Conservation (phyloP, 2,329 filamentous ascomycete genomes). For the Cladosporium sp. region DNA sequence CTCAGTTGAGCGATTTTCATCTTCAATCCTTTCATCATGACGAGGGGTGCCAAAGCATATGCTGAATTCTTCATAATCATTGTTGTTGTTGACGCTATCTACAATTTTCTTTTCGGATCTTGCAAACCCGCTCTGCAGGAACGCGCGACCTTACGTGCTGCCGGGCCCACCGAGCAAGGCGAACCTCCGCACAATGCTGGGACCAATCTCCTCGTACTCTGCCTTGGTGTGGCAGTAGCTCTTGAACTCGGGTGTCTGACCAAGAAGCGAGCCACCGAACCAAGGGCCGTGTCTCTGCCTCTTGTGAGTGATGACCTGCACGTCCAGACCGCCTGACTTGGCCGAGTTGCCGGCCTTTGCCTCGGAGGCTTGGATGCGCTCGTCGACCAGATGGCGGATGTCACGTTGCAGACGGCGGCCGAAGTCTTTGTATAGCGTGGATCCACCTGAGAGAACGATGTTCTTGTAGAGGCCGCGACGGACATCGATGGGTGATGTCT, state of each 20-base stretch:
- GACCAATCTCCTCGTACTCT: slow-evolving; percentile 92
- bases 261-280: slow-evolving; percentile 95
- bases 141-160: slow-evolving; percentile 59
- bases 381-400: slow-evolving; percentile 93
- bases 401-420: slow-evolving; percentile 93
- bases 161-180: slow-evolving; percentile 90
- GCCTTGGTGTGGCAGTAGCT: slow-evolving; percentile 88
- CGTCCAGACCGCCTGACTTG: slow-evolving; percentile 89
- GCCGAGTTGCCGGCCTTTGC: slow-evolving; percentile 80
- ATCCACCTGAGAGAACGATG: slow-evolving; percentile 95
- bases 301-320: slow-evolving; percentile 97
- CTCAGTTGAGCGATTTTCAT: neutral
- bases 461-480: slow-evolving; percentile 98
- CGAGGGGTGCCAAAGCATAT: neutral
- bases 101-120: neutral
- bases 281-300: slow-evolving; percentile 95
- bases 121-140: neutral
- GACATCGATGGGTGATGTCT: slow-evolving; percentile 96
- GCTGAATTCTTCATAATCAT: slow-evolving; percentile 5
- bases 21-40: neutral
- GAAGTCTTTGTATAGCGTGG: slow-evolving; percentile 98
- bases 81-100: slow-evolving; percentile 12
- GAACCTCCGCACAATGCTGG: slow-evolving; percentile 92
- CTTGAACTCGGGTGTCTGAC: slow-evolving; percentile 96
- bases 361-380: slow-evolving; percentile 88